Percentiles rank a stretch among this genome's conserved stretches.
phyloP scores from a whole-genome alignment of 768 basidiomycete species.

The Tricholoma matsutake region DNA sequence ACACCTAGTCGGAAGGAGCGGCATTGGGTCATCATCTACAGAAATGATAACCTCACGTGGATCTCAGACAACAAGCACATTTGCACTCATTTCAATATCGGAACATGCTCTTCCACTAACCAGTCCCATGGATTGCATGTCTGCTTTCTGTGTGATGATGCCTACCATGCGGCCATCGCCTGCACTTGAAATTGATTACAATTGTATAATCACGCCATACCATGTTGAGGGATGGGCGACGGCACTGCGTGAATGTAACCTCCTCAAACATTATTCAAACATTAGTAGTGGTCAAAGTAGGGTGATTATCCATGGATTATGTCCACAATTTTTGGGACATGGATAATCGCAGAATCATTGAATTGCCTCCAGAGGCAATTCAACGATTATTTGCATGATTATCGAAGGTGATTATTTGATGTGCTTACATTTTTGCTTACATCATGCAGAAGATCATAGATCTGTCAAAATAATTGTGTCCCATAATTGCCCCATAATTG shows the following conservation, averaged over 20 bases:
- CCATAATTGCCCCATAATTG: too few relatives aligned
- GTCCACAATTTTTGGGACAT: too few relatives aligned
- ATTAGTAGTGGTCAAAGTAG: too few relatives aligned
- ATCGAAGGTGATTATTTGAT: too few relatives aligned
- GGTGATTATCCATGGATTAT: too few relatives aligned
- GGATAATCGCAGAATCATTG: too few relatives aligned
- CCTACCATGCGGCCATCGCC: background rate
- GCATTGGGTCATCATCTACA: background rate
- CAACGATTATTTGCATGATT: too few relatives aligned
- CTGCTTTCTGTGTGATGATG: background rate
- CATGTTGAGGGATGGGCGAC: background rate
- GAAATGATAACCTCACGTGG: background rate
- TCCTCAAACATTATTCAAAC: background rate
- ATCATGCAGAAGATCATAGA: too few relatives aligned
- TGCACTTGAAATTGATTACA: background rate
- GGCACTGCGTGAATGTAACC: background rate
- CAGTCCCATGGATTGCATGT: background rate
- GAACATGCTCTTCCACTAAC: background rate
- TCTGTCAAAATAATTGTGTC: too few relatives aligned
- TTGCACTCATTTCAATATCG: background rate
- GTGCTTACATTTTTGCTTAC: too few relatives aligned
- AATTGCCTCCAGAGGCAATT: too few relatives aligned
- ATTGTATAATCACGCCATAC: background rate
- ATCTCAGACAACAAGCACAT: background rate
- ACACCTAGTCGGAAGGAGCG: background rate